Evolutionary conservation across 139 green algal genomes (phyloP), one percentile per base, ranked within the genome.

Genomic region (Chlamydomonas sphaeroides): DNA sequence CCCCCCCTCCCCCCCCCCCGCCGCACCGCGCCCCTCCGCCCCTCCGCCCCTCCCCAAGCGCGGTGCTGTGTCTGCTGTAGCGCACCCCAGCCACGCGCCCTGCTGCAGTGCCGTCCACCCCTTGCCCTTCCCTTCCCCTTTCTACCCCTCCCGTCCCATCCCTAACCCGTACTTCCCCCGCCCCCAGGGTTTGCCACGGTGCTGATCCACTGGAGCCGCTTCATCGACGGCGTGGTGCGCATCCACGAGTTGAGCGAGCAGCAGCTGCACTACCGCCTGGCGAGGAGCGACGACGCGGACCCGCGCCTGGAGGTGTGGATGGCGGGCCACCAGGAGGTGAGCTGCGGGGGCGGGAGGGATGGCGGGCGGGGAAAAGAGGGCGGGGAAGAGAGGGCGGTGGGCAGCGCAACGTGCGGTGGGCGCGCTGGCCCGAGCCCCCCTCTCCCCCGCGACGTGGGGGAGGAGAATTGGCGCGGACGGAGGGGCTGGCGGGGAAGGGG

Each of bases 181-280:
- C 26, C 23, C 3, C 7, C 59, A 82, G 77, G 77, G 17, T 84
- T 84, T 28, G 77, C 77, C 5, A 84, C 65, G 25, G 77, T 84
- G 35, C 14, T 84, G 35, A 84, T 84, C 65, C 5, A 84, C 26
- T 84, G 77, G 77, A 21, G 67, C 20, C 18, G 15, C 10, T 84
- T 84, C 49, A 35, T 84, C 18, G n/a, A 84, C 65, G 23, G 33
- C 11, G 45, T 82, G 4, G 75, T 82, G 51, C 32, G 33, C 5
- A 82, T 82, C 26, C 26, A 51, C 20, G 75, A 82, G 26, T 42
- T 82, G 33, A 2, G 3, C 7, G n/a, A 28, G 21, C 61, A 82
- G 62, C 62, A 62, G 18, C n/a, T 82, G n/a, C 3, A 36, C 6
- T 82, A 65, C 62, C 39, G 42, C 20, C 42, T 82, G 26, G 53